Percentiles rank a stretch among this genome's conserved stretches.
Conservation (phyloP, 164 flowering plant genomes). For the Akebia trifoliata region DNA sequence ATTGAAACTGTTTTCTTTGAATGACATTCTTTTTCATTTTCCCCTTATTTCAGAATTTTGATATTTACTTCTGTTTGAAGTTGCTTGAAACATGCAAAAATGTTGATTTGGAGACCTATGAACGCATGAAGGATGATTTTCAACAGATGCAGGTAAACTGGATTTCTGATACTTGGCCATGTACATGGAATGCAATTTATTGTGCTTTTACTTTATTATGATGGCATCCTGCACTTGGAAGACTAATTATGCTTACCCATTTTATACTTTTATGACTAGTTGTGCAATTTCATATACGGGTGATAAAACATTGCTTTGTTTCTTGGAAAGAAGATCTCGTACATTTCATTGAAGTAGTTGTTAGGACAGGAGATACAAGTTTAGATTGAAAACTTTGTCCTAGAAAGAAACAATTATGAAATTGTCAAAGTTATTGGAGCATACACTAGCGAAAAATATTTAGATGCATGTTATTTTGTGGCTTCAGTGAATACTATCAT, state of each 20-base stretch:
- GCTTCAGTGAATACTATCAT: no score
- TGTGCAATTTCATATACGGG: not conserved
- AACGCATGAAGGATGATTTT: constrained; percentile 51
- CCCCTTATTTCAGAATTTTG: constrained; percentile 2
- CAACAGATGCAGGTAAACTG: constrained; percentile 51
- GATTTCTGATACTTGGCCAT: not conserved
- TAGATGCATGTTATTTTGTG: no score
- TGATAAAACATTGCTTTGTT: not conserved
- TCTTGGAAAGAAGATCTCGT: not conserved
- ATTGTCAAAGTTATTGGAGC: no score
- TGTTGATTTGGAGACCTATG: constrained; percentile 59
- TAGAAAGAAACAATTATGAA: no score
- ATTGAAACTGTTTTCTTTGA: not conserved
- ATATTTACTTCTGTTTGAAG: constrained; percentile 28
- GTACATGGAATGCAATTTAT: no score
- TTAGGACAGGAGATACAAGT: not conserved
- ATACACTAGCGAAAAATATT: no score
- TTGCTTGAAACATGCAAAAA: constrained; percentile 47
- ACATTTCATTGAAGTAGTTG: not conserved
- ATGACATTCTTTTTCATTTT: not conserved
- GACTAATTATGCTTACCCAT: not conserved
- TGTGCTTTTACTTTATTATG: no score
- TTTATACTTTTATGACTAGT: not conserved
- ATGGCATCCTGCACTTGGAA: not conserved
- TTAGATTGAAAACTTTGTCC: no score